phyloP scores from a whole-genome alignment of 1,284 basidiomycete genomes.

The Austroboletus olivaceoglutinosus region DNA sequence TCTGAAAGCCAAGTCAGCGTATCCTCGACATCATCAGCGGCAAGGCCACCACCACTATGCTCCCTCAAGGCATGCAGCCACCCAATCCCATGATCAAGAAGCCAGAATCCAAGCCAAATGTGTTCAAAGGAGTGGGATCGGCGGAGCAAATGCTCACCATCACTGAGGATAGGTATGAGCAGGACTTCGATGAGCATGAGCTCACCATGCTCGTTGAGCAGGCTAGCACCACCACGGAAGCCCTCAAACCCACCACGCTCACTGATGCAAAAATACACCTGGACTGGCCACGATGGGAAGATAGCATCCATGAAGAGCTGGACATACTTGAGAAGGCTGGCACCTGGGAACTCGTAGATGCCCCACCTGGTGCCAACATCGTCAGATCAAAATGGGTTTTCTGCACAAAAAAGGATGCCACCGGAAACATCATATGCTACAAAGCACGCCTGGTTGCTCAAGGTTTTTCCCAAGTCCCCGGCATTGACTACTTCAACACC shows the following conservation, averaged over 20 bases:
- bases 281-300: constrained; percentile 10
- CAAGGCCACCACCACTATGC: neutral
- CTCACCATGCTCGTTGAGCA: no score
- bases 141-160: neutral
- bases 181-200: no score
- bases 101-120: neutral
- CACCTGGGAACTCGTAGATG: constrained; percentile 10
- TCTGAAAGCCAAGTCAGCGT: neutral
- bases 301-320: constrained; percentile 4
- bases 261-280: neutral
- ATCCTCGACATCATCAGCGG: neutral
- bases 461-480: no score
- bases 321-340: neutral
- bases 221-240: neutral
- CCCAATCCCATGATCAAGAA: neutral
- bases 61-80: neutral
- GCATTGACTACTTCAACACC: constrained; percentile 41
- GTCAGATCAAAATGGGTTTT: constrained; percentile 37
- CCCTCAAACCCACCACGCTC: neutral
- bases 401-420: constrained; percentile 29
- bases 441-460: constrained; percentile 42
- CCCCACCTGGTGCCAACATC: constrained; percentile 3
- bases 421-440: constrained; percentile 28
- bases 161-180: neutral
- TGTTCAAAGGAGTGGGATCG: neutral